phyloP scores from a whole-genome alignment of 805 yeast species.

The Candida jianshihensis region DNA sequence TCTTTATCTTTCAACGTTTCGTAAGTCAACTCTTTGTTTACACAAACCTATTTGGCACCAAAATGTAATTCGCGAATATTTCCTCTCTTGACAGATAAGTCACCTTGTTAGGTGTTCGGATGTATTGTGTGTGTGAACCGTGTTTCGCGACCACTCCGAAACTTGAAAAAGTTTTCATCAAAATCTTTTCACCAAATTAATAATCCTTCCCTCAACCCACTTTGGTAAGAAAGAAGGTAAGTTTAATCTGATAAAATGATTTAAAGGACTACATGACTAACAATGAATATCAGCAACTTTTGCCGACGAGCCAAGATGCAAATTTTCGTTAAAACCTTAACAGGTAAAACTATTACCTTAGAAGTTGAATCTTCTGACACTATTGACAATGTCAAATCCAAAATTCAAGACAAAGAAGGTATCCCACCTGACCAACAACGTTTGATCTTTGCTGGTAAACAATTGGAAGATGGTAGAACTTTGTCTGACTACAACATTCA shows the following conservation, averaged over 20 bases:
- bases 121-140: not conserved
- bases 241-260: not conserved
- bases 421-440: conserved; percentile 98
- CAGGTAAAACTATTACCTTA: conserved; percentile 98
- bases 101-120: conserved; percentile 3
- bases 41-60: no score
- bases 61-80: not conserved
- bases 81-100: not conserved
- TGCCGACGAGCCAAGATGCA: conserved; percentile 67
- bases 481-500: conserved; percentile 96
- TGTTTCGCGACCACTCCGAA: not conserved
- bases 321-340: conserved; percentile 98
- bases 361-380: conserved; percentile 98
- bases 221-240: conserved; percentile 27
- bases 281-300: conserved; percentile 8
- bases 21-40: not conserved
- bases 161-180: not conserved
- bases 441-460: conserved; percentile 96
- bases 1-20: not conserved
- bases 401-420: conserved; percentile 96
- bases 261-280: not conserved
- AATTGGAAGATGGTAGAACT: conserved; percentile 94
- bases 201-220: not conserved
- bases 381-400: conserved; percentile 92
- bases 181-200: not conserved